phyloP scores from a whole-genome alignment of 2,329 filamentous ascomycete species.

The Talaromyces sp. region DNA sequence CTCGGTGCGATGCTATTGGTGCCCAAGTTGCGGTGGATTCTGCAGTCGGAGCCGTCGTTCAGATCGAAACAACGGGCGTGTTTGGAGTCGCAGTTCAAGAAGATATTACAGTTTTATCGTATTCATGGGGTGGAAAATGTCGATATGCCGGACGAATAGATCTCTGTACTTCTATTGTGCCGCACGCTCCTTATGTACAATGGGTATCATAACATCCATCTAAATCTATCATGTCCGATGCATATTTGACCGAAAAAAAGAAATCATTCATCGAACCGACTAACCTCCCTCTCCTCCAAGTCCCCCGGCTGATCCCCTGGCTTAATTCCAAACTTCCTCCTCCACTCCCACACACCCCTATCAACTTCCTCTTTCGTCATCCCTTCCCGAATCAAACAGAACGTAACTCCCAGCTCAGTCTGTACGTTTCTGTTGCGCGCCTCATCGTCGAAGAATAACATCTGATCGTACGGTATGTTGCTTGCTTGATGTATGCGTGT shows the following conservation, averaged over 20 bases:
- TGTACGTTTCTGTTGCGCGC: slow-evolving; percentile 76
- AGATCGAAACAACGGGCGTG: not conserved
- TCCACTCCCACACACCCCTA: slow-evolving; percentile 73
- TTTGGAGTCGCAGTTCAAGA: not conserved
- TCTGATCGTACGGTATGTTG: slow-evolving; percentile 68
- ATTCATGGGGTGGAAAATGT: not conserved
- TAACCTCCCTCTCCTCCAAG: slow-evolving; percentile 13
- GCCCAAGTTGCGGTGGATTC: slow-evolving; percentile 7
- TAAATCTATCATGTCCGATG: not conserved
- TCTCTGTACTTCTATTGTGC: not conserved
- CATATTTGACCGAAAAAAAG: not conserved
- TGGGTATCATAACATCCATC: not conserved
- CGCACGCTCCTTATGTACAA: not conserved
- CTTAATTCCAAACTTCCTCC: slow-evolving; percentile 41
- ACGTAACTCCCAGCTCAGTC: slow-evolving; percentile 68
- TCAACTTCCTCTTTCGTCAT: slow-evolving; percentile 73
- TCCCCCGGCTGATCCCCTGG: slow-evolving; percentile 10
- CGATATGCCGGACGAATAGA: not conserved
- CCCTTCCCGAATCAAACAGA: slow-evolving; percentile 76
- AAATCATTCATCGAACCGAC: slow-evolving; percentile 13
- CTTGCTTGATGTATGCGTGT: slow-evolving; percentile 65
- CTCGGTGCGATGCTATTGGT: slow-evolving; percentile 1
- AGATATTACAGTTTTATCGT: not conserved
- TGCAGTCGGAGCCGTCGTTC: not conserved
- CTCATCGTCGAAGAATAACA: slow-evolving; percentile 97